phyloP scores from a whole-genome alignment of 129 eudicot genomes.

The Escallonia herrerae region DNA sequence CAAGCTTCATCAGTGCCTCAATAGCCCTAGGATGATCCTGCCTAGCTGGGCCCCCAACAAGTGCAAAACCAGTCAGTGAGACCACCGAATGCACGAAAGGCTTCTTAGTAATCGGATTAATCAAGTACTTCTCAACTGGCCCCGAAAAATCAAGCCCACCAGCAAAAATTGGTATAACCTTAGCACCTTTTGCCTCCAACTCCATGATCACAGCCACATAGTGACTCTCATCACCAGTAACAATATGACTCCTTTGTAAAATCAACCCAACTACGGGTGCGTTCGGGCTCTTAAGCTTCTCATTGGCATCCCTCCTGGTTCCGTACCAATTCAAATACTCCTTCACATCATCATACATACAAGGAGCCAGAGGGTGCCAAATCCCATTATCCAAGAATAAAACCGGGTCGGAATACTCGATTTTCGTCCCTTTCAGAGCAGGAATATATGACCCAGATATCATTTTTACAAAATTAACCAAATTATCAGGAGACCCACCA shows the following conservation, averaged over 20 bases:
- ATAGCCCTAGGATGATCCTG: slow-evolving; percentile 96
- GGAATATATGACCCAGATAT: slow-evolving; percentile 91
- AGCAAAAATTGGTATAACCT: slow-evolving; percentile 87
- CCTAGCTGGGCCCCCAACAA: slow-evolving; percentile 99
- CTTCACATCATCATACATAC: slow-evolving; percentile 98
- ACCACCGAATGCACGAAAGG: slow-evolving; percentile 83
- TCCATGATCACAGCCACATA: slow-evolving; percentile 99
- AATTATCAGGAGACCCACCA: slow-evolving; percentile 97
- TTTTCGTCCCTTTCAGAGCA: slow-evolving; percentile 64
- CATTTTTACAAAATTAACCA: slow-evolving; percentile 88
- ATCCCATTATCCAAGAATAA: slow-evolving; percentile 86
- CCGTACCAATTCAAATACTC: slow-evolving; percentile 98
- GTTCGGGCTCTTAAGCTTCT: slow-evolving; percentile 56
- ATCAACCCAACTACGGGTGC: slow-evolving; percentile 83
- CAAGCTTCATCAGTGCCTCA: slow-evolving; percentile 91
- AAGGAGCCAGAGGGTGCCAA: slow-evolving; percentile 99
- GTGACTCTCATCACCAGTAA: slow-evolving; percentile 95
- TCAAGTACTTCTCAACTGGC: slow-evolving; percentile 79
- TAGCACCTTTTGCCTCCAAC: slow-evolving; percentile 93
- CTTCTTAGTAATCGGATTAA: slow-evolving; percentile 83
- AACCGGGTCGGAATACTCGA: slow-evolving; percentile 90
- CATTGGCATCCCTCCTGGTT: slow-evolving; percentile 86
- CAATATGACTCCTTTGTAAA: slow-evolving; percentile 95
- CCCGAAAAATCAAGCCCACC: slow-evolving; percentile 99
- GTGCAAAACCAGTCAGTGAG: slow-evolving; percentile 91